phyloP scores from a whole-genome alignment of 495 filamentous ascomycete genomes.

The Tricharina praecox region DNA sequence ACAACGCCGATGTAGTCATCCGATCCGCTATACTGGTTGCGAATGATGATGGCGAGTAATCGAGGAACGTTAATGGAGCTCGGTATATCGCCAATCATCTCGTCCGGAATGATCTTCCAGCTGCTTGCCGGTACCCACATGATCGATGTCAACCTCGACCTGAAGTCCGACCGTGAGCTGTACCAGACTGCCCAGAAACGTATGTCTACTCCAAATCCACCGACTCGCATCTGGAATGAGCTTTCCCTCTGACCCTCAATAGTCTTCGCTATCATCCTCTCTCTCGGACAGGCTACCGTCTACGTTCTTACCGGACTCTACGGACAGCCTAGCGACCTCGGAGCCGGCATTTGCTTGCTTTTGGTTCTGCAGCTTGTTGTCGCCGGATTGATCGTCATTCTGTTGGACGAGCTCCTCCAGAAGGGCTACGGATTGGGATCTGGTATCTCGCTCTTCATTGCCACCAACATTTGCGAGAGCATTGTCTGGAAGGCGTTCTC shows the following conservation, averaged over 20 bases:
- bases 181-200: conserved; percentile 99
- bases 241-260: conserved; percentile 3
- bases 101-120: conserved; percentile 99
- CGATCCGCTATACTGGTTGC: conserved; percentile 97
- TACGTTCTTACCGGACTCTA: conserved; percentile 97
- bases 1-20: conserved; percentile 36
- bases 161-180: conserved; percentile 97
- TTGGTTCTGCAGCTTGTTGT: conserved; percentile 92
- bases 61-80: conserved; percentile 97
- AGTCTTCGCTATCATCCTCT: conserved; percentile 90
- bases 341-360: conserved; percentile 92
- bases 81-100: conserved; percentile 98
- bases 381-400: conserved; percentile 94
- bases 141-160: conserved; percentile 98
- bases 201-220: conserved; percentile 9
- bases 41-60: conserved; percentile 99
- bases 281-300: conserved; percentile 90
- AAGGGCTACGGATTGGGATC: conserved; percentile 98
- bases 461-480: conserved; percentile 99
- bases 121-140: conserved; percentile 97
- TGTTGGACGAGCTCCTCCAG: conserved; percentile 96
- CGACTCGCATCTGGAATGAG: background rate
- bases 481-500: conserved; percentile 99
- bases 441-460: conserved; percentile 98
- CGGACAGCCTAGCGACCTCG: conserved; percentile 85